phyloP scores from a whole-genome alignment of 1,284 basidiomycete species.

The Sparassis latifolia region DNA sequence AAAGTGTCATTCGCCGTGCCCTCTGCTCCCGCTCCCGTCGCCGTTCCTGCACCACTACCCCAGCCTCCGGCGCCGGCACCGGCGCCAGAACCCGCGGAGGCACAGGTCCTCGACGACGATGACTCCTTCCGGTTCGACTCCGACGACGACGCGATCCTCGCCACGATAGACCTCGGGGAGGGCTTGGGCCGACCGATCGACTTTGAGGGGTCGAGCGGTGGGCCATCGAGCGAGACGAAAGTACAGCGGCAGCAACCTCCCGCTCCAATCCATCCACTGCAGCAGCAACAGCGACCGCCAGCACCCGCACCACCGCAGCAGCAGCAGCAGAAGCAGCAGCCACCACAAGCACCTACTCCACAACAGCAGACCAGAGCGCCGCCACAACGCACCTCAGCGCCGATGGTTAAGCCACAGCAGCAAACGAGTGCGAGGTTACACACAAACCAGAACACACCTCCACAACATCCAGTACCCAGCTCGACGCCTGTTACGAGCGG shows the following conservation, averaged over 20 bases:
- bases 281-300: neutral
- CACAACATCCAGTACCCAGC: constrained; percentile 5
- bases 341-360: neutral
- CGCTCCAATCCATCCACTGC: neutral
- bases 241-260: neutral
- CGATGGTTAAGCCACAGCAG: neutral
- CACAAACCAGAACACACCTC: neutral
- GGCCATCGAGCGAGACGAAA: constrained; percentile 7
- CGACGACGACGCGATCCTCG: constrained; percentile 59
- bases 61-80: neutral
- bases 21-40: constrained; percentile 5
- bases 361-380: neutral
- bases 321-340: neutral
- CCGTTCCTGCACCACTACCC: constrained; percentile 1
- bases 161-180: constrained; percentile 51
- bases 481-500: constrained; percentile 9
- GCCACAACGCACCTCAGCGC: neutral
- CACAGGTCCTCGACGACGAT: constrained; percentile 11
- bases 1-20: constrained; percentile 11
- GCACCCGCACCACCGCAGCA: neutral
- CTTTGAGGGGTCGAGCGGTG: constrained; percentile 35
- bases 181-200: constrained; percentile 36
- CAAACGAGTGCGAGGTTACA: neutral
- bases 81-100: constrained; percentile 1
- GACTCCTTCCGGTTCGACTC: constrained; percentile 50